phyloP scores from a whole-genome alignment of 2,329 filamentous ascomycete species.

The Colletotrichum neosansevieriae region DNA sequence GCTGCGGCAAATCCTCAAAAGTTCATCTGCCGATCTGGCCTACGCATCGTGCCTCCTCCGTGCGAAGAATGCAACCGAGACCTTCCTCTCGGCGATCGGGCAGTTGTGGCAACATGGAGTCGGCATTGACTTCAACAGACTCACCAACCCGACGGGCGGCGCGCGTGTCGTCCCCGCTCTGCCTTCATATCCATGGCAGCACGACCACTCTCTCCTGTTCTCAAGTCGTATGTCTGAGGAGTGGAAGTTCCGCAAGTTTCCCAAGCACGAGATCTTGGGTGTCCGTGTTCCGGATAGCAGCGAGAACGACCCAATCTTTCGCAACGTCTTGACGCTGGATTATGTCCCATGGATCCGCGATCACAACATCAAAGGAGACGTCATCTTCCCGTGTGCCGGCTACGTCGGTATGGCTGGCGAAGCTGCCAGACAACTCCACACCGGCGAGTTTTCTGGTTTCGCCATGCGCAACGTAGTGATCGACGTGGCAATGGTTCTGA shows the following conservation, averaged over 20 bases:
- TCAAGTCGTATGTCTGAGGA: conserved; percentile 5
- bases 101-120: not conserved
- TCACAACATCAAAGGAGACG: conserved; percentile 19
- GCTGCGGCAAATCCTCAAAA: conserved; percentile 12
- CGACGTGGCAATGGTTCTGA: conserved; percentile 38
- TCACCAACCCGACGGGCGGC: not conserved
- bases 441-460: conserved; percentile 39
- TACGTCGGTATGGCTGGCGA: conserved; percentile 32
- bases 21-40: not conserved
- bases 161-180: not conserved
- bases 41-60: conserved; percentile 4
- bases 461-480: conserved; percentile 47
- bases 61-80: not conserved
- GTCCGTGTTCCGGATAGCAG: not conserved
- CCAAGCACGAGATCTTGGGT: conserved; percentile 21
- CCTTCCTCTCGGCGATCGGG: conserved; percentile 11
- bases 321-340: conserved; percentile 14
- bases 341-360: conserved; percentile 12
- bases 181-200: conserved; percentile 21
- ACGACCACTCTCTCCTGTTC: conserved; percentile 10
- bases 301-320: not conserved
- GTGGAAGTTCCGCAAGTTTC: not conserved
- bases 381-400: conserved; percentile 12
- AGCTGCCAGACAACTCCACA: conserved; percentile 20
- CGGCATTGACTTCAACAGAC: not conserved